Evolutionary conservation across 345 rosid genomes (phyloP).

Genomic region (Eucalyptus guilfoylei): DNA sequence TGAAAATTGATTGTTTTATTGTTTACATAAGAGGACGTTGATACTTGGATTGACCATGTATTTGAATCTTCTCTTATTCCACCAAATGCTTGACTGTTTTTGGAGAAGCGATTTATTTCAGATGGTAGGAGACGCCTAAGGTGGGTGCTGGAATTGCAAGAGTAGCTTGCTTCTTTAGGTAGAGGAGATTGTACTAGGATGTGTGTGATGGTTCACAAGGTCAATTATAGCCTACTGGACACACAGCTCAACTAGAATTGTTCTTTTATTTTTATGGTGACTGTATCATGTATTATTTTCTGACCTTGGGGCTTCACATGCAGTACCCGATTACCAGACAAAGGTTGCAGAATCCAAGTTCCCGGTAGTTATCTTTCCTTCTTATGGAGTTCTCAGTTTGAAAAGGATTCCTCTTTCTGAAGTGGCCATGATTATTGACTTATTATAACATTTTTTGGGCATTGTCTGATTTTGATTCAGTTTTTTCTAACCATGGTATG

Average conservation of each 20-base stretch:
- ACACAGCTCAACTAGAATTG: background rate
- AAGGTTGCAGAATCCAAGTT: conserved; percentile 75
- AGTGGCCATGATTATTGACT: background rate
- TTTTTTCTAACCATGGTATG: background rate
- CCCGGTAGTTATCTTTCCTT: conserved; percentile 32
- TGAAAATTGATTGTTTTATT: background rate
- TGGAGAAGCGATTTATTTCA: background rate
- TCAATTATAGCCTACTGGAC: background rate
- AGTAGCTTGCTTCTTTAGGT: background rate
- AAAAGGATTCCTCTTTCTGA: background rate
- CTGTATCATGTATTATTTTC: background rate
- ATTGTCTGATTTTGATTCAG: background rate
- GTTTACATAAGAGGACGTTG: background rate
- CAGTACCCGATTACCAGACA: conserved; percentile 61
- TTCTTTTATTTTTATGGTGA: background rate
- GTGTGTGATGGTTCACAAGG: background rate
- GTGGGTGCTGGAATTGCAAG: background rate
- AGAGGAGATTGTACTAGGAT: background rate
- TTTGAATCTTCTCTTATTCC: background rate
- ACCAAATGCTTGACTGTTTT: background rate
- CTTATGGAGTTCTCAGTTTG: background rate
- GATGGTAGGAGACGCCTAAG: background rate
- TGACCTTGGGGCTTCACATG: conserved; percentile 1
- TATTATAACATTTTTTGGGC: background rate
- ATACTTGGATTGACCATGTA: background rate